Conservation (phyloP, 2,329 filamentous ascomycete species). For the Xylaria arbuscula region DNA sequence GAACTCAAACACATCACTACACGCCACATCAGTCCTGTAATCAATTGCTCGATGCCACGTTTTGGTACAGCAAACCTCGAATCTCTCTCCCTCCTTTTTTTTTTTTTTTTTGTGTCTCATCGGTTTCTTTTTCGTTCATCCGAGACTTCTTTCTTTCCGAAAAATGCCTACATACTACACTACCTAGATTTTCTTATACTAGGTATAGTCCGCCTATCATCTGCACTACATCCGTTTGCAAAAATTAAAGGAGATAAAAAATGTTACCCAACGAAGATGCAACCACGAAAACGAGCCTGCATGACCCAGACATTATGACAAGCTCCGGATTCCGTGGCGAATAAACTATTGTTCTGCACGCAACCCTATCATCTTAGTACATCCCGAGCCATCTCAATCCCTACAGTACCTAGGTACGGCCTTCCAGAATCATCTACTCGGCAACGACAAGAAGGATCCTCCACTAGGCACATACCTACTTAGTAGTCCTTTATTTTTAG, state of each 20-base stretch:
- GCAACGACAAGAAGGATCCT: neutral
- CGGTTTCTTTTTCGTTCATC: slow-evolving; percentile 17
- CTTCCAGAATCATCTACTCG: slow-evolving; percentile 4
- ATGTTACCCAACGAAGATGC: neutral
- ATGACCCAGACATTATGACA: neutral
- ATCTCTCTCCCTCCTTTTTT: neutral
- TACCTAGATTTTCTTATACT: no score
- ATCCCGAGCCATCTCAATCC: neutral
- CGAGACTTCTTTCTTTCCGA: slow-evolving; percentile 8
- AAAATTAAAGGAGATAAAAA: neutral
- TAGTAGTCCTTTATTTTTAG: neutral
- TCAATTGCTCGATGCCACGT: slow-evolving; percentile 36
- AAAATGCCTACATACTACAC: neutral
- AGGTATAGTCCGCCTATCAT: neutral
- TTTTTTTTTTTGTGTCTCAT: slow-evolving; percentile 4
- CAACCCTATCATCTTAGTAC: neutral
- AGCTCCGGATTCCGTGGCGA: slow-evolving; percentile 19
- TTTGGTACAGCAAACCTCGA: slow-evolving; percentile 15
- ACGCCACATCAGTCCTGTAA: slow-evolving; percentile 30
- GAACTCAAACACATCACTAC: neutral
- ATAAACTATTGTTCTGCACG: neutral
- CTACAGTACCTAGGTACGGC: neutral
- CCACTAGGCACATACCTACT: neutral
- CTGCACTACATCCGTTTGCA: neutral
- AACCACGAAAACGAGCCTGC: slow-evolving; percentile 11